Evolutionary conservation across 805 yeast species (phyloP), one percentile per base, ranked within the genome.

Genomic region (Myxozyma geophila): DNA sequence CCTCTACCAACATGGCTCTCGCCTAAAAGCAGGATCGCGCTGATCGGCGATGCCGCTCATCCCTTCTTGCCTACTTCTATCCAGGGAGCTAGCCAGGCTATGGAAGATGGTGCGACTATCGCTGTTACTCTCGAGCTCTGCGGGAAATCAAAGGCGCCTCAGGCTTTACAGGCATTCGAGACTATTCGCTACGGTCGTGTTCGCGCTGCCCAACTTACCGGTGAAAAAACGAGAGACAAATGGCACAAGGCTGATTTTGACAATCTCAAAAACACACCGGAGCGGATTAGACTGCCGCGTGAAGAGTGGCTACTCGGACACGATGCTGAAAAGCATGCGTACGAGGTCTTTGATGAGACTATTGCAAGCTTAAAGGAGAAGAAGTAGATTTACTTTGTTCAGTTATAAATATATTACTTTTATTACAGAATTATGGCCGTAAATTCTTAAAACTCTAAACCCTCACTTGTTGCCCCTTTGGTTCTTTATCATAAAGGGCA

Each of bases 1-100:
- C 87, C 50, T 84, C 89, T 0, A 83, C 92, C 23, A 90, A 91
- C 66, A 77, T 93, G 23, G 85, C 89, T 1, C 92, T 95, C 54
- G 8, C 54, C 54, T 2, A 36, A 51, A 28, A 44, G 35, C 10
- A 43, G 54, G 17, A 51, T 51, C 36, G 54, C 54, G 6, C 19
- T 51, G 43, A 51, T 51, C 10, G 54, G 54, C 15, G 54, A 51
- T 17, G 54, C 54, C 2, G 54, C 54, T 2, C 54, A 51, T 37
- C 54, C 54, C 12, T 51, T 51, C 35, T 35, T 51, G 17, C 54
- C 54, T 5, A 51, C 54, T 6, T 51, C 54, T 4, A 51, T 51
- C 17, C 54, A 51, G 17, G 54, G 54, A 13, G 54, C 54, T 7
- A 51, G 54, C 28, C 54, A 51, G n/a, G 54, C 54, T 9, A 51